Evolutionary conservation across 2,329 filamentous ascomycete genomes (phyloP), one percentile per base, ranked within the genome.

Genomic region (Aurifilum marmelostoma): DNA sequence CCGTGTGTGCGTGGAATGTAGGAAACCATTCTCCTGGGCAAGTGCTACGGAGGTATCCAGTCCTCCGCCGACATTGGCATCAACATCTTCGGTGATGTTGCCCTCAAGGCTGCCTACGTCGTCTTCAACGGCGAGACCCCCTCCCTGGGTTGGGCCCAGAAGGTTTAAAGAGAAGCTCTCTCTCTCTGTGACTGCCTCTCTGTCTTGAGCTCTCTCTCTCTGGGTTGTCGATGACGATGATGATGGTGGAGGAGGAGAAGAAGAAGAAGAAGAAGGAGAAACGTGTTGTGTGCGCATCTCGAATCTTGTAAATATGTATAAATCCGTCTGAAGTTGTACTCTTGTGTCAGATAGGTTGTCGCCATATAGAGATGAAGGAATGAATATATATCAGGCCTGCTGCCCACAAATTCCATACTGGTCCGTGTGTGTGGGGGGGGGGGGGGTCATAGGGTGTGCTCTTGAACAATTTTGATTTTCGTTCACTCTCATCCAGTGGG

Each of bases 41-140:
- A 66, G 59, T 92, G 90, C 83, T 91, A 84, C 73, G 90, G 90
- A 65, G 90, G 90, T 61, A 84, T 92, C 65, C 90, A 92, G 83
- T 80, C 80, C 72, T 83, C 86, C 74, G 75, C 78, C 1, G 86
- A 84, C n/a, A 79, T 90, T 61, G 84, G 83, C 7, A 83, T 90
- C 75, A 85, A 83, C 69, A 92, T 92, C 75, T 89, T 91, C 71
- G 90, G 90, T 14, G 89, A 92, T 73, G 83, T 90, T 72, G 91
- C 92, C 81, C 82, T 92, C 67, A 92, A 92, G 85, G 84, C 83
- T 73, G 87, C 90, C 75, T 92, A 89, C 74, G 88, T 88, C 43
- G 85, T 92, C 47, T 91, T 90, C 73, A 85, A 90, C 74, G 78
- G 80, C 3, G 78, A 81, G 3, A 80, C 64, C 24, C 64, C 64